phyloP scores from a whole-genome alignment of 2,329 filamentous ascomycete species.

The Elsinoe ampelina region DNA sequence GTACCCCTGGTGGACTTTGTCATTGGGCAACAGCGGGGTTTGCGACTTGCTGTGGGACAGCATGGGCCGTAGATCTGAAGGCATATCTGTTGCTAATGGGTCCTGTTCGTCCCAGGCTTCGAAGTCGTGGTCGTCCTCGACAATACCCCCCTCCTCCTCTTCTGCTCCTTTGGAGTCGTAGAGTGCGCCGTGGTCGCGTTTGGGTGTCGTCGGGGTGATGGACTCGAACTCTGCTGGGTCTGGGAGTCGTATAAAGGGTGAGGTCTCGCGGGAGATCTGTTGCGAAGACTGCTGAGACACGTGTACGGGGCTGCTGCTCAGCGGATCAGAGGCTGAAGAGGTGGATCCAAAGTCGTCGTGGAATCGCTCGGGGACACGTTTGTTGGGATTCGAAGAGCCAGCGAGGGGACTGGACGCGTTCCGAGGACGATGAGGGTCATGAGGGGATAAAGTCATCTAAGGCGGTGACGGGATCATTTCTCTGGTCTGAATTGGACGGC shows the following conservation, averaged over 20 bases:
- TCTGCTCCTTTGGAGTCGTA: constrained; percentile 1
- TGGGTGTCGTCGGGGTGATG: background rate
- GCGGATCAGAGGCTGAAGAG: constrained; percentile 23
- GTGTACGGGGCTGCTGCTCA: constrained; percentile 20
- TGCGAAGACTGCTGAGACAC: constrained; percentile 17
- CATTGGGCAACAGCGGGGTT: constrained; percentile 44
- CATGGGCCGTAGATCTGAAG: constrained; percentile 38
- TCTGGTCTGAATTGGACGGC: background rate
- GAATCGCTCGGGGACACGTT: constrained; percentile 18
- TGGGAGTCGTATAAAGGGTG: constrained; percentile 23
- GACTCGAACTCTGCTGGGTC: constrained; percentile 16
- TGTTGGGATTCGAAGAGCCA: background rate
- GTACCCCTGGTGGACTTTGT: constrained; percentile 30
- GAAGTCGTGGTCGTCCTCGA: constrained; percentile 30
- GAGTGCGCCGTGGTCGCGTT: constrained; percentile 4
- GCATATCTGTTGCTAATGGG: constrained; percentile 33
- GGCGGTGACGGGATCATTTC: constrained; percentile 8
- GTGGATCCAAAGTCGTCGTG: constrained; percentile 17
- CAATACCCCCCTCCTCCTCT: constrained; percentile 16
- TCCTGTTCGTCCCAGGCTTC: constrained; percentile 38
- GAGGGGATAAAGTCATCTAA: constrained; percentile 6
- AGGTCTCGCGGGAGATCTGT: constrained; percentile 24
- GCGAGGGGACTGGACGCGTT: background rate
- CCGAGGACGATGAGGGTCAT: constrained; percentile 5
- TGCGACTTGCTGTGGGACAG: constrained; percentile 35